Evolutionary conservation across 148 eudicot genomes (phyloP).

Genomic region (Fagopyrum homotropicum): DNA sequence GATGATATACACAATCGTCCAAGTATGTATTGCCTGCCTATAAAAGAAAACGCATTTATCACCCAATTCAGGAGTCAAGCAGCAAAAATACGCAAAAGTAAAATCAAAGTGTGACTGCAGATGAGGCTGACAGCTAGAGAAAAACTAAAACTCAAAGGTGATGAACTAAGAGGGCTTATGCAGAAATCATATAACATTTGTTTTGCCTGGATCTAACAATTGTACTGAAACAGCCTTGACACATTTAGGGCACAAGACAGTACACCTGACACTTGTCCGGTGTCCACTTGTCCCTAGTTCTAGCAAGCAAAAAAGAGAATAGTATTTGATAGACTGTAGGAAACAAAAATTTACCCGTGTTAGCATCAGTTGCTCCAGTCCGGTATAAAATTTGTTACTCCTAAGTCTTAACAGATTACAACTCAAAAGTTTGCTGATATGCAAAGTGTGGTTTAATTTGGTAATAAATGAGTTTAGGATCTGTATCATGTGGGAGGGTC

Average conservation of each 20-base stretch:
- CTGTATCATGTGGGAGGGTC: not conserved
- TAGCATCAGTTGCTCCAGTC: too few relatives aligned
- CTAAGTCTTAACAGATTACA: too few relatives aligned
- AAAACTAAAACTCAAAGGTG: too few relatives aligned
- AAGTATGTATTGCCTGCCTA: constrained; percentile 66
- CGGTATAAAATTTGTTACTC: not conserved
- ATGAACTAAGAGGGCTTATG: too few relatives aligned
- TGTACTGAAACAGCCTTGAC: too few relatives aligned
- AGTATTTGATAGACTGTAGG: not conserved
- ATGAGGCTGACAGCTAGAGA: not conserved
- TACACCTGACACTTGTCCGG: too few relatives aligned
- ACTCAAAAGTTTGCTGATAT: too few relatives aligned
- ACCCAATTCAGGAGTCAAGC: not conserved
- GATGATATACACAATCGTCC: constrained; percentile 83
- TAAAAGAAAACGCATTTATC: constrained; percentile 10
- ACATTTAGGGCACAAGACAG: not conserved
- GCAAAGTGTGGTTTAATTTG: too few relatives aligned
- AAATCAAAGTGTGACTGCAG: not conserved
- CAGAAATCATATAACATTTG: too few relatives aligned
- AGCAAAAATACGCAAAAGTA: not conserved
- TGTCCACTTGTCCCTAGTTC: not conserved
- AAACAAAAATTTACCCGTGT: not conserved
- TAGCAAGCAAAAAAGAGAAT: not conserved
- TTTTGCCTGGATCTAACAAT: too few relatives aligned
- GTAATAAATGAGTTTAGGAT: not conserved